A percentile compares a stretch with the other conserved stretches of the same genome.
These are phyloP conservation scores for Colletotrichum sp. DNA, from an alignment of 2,329 filamentous ascomycete genomes.

Conservation along the genomic window DNA sequence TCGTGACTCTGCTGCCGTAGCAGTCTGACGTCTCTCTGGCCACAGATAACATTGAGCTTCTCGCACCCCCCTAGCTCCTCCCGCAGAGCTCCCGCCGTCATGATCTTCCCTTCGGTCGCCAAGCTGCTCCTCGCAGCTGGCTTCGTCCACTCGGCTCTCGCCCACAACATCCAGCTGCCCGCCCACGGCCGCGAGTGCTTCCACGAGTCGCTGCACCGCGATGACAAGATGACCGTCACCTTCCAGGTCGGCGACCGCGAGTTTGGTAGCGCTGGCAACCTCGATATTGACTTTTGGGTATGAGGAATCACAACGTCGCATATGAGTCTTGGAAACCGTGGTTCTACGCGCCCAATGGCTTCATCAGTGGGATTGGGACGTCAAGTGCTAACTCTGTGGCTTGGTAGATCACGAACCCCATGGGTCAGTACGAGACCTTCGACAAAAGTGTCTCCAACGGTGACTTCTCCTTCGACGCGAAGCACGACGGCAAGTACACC, in stretches of 20 bases:
- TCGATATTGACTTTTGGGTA: slow-evolving; percentile 99
- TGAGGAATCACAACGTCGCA: slow-evolving; percentile 3
- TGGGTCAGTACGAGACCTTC: slow-evolving; percentile 76
- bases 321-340: not conserved
- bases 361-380: not conserved
- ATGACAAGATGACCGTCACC: slow-evolving; percentile 98
- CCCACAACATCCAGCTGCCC: slow-evolving; percentile 95
- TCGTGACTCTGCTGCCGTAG: not conserved
- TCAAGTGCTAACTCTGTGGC: slow-evolving; percentile 17
- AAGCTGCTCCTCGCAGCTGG: slow-evolving; percentile 46
- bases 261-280: slow-evolving; percentile 90
- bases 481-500: slow-evolving; percentile 83
- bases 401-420: slow-evolving; percentile 76
- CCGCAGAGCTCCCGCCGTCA: slow-evolving; percentile 26
- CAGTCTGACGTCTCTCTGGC: not conserved
- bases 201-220: slow-evolving; percentile 88
- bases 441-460: slow-evolving; percentile 85
- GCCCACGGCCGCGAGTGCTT: slow-evolving; percentile 97
- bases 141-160: slow-evolving; percentile 64
- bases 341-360: not conserved
- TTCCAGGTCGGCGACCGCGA: slow-evolving; percentile 98
- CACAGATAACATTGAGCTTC: not conserved
- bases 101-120: slow-evolving; percentile 51
- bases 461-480: slow-evolving; percentile 89
- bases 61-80: not conserved